Evolutionary conservation across 2,329 filamentous ascomycete species (phyloP).

Genomic region (Penicillium sp.): DNA sequence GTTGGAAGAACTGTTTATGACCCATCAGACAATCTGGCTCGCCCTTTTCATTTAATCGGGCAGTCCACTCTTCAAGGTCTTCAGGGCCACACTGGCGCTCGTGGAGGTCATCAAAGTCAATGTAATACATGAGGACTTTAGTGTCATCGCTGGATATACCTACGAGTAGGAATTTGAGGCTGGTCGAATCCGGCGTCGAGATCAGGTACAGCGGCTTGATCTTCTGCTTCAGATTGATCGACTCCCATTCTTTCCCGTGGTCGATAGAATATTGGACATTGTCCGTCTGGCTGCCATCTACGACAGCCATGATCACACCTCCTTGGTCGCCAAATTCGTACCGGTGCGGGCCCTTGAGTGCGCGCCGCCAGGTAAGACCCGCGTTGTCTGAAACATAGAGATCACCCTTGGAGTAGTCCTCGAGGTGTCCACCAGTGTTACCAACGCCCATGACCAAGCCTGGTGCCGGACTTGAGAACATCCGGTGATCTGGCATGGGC

Average conservation of each 20-base stretch:
- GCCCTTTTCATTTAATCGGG: conserved; percentile 74
- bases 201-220: conserved; percentile 73
- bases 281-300: conserved; percentile 62
- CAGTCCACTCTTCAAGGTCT: conserved; percentile 80
- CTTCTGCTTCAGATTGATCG: conserved; percentile 66
- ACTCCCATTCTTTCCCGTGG: conserved; percentile 81
- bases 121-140: conserved; percentile 63
- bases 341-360: conserved; percentile 77
- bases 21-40: conserved; percentile 92
- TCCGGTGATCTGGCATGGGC: conserved; percentile 69
- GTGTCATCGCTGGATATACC: conserved; percentile 56
- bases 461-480: conserved; percentile 91
- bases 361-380: conserved; percentile 76
- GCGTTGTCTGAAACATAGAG: conserved; percentile 90
- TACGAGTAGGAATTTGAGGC: conserved; percentile 81
- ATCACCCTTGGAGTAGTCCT: conserved; percentile 68
- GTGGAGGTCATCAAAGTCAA: conserved; percentile 81
- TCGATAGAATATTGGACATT: conserved; percentile 75
- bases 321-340: conserved; percentile 96
- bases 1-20: conserved; percentile 80
- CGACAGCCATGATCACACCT: conserved; percentile 78
- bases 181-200: conserved; percentile 89
- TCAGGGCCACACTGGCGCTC: conserved; percentile 72
- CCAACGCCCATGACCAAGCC: conserved; percentile 92
- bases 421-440: conserved; percentile 76